A percentile compares a stretch with the other conserved stretches of the same genome.
These are phyloP conservation scores for Nigrograna mackinnonii DNA, from an alignment of 2,329 filamentous ascomycete genomes.

Conservation along the genomic window DNA sequence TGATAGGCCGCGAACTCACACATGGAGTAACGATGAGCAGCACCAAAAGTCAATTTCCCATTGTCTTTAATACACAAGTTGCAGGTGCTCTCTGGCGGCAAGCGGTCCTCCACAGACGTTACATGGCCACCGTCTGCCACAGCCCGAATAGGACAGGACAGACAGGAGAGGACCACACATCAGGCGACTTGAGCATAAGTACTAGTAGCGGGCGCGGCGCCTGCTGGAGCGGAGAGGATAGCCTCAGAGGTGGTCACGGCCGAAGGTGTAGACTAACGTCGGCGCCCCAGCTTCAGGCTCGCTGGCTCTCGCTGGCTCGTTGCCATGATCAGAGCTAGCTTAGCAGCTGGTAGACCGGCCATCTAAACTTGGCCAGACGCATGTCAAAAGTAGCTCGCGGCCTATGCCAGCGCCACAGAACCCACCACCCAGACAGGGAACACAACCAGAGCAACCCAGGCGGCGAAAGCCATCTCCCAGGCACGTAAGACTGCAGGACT, in stretches of 20 bases:
- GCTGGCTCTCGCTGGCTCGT: constrained; percentile 21
- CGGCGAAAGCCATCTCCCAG: constrained; percentile 30
- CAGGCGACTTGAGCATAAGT: too few relatives aligned
- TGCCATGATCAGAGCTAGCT: constrained; percentile 13
- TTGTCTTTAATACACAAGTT: too few relatives aligned
- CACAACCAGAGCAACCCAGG: constrained; percentile 31
- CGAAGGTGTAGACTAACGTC: too few relatives aligned
- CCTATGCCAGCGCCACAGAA: constrained; percentile 35
- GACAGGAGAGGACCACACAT: too few relatives aligned
- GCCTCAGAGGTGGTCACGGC: background rate
- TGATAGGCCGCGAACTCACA: constrained; percentile 15
- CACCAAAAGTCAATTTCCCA: constrained; percentile 10
- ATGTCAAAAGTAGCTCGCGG: constrained; percentile 35
- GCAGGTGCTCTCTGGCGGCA: too few relatives aligned
- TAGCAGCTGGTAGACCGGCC: constrained; percentile 7
- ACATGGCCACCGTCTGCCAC: too few relatives aligned
- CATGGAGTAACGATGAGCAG: constrained; percentile 21
- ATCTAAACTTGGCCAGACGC: constrained; percentile 29
- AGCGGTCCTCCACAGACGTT: too few relatives aligned
- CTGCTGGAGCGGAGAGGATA: background rate
- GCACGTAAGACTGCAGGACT: constrained; percentile 34
- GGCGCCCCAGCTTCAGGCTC: constrained; percentile 1
- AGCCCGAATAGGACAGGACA: too few relatives aligned
- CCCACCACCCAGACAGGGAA: constrained; percentile 26
- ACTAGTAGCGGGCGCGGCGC: too few relatives aligned